Evolutionary conservation across 2,329 filamentous ascomycete genomes (phyloP), one percentile per base, ranked within the genome.

Genomic region (Orbilia blumenaviensis): DNA sequence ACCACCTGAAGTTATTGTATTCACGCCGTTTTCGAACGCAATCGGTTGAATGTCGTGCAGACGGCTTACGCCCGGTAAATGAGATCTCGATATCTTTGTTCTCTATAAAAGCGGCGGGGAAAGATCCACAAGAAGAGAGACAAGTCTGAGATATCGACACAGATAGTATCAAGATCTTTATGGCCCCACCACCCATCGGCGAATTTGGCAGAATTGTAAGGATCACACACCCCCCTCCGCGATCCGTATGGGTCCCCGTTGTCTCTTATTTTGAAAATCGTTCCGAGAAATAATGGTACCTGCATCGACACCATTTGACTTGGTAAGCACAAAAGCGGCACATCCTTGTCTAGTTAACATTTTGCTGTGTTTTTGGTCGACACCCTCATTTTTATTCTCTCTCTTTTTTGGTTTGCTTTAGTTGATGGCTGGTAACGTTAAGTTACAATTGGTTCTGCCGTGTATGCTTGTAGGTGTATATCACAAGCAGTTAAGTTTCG

Each of bases 201-300:
- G 46, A 46, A 56, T 71, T 71, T 71, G 44, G 56, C 44, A 38
- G 54, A 63, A 54, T 48, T 27, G 21, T 62, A 34, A 62, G 52
- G 29, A 66, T 73, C 42, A 32, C 25, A 41, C 41, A 10, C 29
- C 27, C n/a, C 48, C 42, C 42, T 46, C 64, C 48, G 29, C 29
- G 5, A 34, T 10, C 29, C 29, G 5, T 34, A 34, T 34, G 5
- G 10, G n/a, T 9, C 23, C 12, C 2, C n/a, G 9, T 34, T 16
- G 34, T 46, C 25, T 44, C 23, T 44, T 25, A 25, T 36, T 61
- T 23, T 42, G 44, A 62, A 63, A 32, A 68, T 68, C 38, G 32
- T 41, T 75, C 71, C 71, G 71, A 67, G 54, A 68, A 63, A 63
- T 42, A 44, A 50, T 56, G 44, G 58, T 71, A 54, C 71, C 63